Evolutionary conservation across 2,329 filamentous ascomycete species (phyloP), one percentile per base, ranked within the genome.

Genomic region (Alternaria sp.): DNA sequence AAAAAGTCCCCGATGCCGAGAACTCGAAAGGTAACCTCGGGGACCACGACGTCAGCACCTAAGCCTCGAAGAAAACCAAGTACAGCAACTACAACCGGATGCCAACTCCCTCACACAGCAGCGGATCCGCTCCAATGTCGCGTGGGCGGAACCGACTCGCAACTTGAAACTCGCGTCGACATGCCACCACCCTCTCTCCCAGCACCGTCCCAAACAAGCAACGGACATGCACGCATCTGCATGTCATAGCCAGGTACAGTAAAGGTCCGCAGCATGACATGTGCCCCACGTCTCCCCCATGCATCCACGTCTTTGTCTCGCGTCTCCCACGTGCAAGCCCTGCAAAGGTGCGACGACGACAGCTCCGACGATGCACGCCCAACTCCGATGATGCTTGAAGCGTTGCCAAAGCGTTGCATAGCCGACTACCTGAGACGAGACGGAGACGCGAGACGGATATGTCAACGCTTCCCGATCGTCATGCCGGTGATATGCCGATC

Each of bases 401-500:
- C 40, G 18, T 41, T 41, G 10, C 40, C 20, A 25, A 43, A 25
- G 20, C 40, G 40, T 43, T 43, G 40, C 40, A 43, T 20, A 11
- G 40, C 40, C 40, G 40, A 43, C 16, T 12, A 43, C 18, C 7
- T 43, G 40, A 43, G 40, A 43, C 40, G 34, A 38, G 34, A 38
- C 34, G 34, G 16, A n/a, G n/a, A 40, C 34, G 14, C n/a, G 40
- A 41, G 40, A 41, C 18, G 18, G 40, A 41, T 11, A 36, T 25
- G 40, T 20, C 20, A 43, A 25, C 20, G 20, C 40, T 43, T 43
- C 40, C 40, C 12, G 20, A 43, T 43, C 40, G 40, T 54, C 28
- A 54, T 54, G 51, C 51, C 51, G 40, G 34, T 34, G 22, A 54
- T 25, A 18, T 54, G 28, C 51, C 51, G 51, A 54, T 53, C 32